Evolutionary conservation across 192 early-diverging fungal species (phyloP).

Genomic region (Coemansia furcata): DNA sequence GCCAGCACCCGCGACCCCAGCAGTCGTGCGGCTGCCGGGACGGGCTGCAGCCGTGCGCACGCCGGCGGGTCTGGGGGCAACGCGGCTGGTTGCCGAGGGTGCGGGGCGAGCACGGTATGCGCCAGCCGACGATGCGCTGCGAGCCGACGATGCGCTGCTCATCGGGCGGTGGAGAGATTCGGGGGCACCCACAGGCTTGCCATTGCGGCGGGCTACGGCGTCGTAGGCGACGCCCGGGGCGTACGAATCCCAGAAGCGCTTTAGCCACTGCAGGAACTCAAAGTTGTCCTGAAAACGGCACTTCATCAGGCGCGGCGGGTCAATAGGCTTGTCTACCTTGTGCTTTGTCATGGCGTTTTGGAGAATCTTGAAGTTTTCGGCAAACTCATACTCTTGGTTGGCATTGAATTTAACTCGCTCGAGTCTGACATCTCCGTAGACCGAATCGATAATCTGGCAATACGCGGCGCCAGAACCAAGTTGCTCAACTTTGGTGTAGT

Average conservation of each 20-base stretch:
- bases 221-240: slow-evolving; percentile 84
- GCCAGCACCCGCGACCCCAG: slow-evolving; percentile 53
- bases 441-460: slow-evolving; percentile 76
- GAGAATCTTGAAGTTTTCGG: slow-evolving; percentile 93
- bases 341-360: slow-evolving; percentile 85
- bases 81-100: slow-evolving; percentile 2
- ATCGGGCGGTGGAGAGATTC: slow-evolving; percentile 25
- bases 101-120: slow-evolving; percentile 33
- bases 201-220: slow-evolving; percentile 67
- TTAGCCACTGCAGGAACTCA: slow-evolving; percentile 97
- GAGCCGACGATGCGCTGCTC: slow-evolving; percentile 45
- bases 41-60: slow-evolving; percentile 6
- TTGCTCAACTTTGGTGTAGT: slow-evolving; percentile 93
- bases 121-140: slow-evolving; percentile 27
- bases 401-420: slow-evolving; percentile 90
- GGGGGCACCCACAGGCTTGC: slow-evolving; percentile 33
- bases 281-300: slow-evolving; percentile 99
- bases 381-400: slow-evolving; percentile 96
- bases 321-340: slow-evolving; percentile 89
- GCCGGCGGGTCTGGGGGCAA: slow-evolving; percentile 7
- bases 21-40: slow-evolving; percentile 19
- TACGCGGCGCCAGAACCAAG: slow-evolving; percentile 81
- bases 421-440: slow-evolving; percentile 80
- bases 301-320: slow-evolving; percentile 87
- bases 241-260: slow-evolving; percentile 88